Base-by-base conservation (phyloP, 441 rosid species). In the Jatropha podagrica region DNA sequence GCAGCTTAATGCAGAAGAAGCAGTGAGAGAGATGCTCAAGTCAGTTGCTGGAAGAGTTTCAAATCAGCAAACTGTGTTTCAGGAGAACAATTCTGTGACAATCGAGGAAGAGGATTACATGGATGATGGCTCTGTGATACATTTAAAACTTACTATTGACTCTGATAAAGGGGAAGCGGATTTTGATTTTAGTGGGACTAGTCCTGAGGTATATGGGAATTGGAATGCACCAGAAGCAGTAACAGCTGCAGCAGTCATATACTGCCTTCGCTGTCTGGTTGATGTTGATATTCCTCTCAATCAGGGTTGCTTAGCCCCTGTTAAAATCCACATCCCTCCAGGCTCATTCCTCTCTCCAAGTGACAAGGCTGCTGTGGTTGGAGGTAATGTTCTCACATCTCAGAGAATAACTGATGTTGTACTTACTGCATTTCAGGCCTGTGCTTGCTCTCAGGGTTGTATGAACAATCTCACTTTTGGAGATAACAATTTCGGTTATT, bases 211-310 rank as follows among this genome's bases (percentile, higher is more conserved):
- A 37, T 90, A 85, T 63, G 99, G 97, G 66, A 95, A 95, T 67
- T 95, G 99, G 99, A 95, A 93, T 79, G 97, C 98, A 14, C 99
- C 98, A 2, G 97, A 90, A 82, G 99, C 99, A 41, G 97, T 95
- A 68, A 92, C 98, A 54, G 84, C 94, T 7, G 99, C 99, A 0
- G 98, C 98, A 20, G 96, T 95, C 72, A 95, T 95, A 77, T 95
- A 93, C 82, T 95, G 99, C 79, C 94, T 93, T 44, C 95, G 98
- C 54, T 89, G 95, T 79, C 56, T 92, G 73, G 97, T 95, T 54
- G 85, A 92, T 69, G 95, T 93, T 0, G 99, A 95, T 61, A 92
- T 95, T 83, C 98, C 98, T 51, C 92, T 95, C 48, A 93, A 92
- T 74, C 99, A 95, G 78, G 99, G 99, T 64, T 93, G 99, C 75